These are phyloP conservation scores for Paracorniculantispora psalliotae DNA, from an alignment of 2,329 filamentous ascomycete genomes.

Conservation along the genomic window DNA sequence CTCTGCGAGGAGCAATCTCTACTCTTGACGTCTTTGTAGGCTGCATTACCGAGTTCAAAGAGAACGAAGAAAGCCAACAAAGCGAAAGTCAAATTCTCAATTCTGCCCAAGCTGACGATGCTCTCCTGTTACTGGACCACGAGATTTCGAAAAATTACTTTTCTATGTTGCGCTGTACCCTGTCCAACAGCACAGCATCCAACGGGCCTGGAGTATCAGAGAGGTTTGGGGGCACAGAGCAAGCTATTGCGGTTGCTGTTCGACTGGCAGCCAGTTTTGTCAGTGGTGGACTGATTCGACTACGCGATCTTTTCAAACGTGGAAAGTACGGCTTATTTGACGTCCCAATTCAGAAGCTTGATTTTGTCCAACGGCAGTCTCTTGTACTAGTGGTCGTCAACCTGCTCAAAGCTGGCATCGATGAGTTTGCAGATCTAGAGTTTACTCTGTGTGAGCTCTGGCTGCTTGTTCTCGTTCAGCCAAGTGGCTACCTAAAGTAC, in stretches of 20 bases:
- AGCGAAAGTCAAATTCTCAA: constrained; percentile 35
- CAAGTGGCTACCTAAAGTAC: constrained; percentile 39
- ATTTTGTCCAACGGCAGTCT: constrained; percentile 38
- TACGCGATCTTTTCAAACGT: constrained; percentile 41
- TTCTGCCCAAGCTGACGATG: constrained; percentile 43
- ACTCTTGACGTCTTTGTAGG: constrained; percentile 44
- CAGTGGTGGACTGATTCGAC: constrained; percentile 37
- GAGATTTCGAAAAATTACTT: constrained; percentile 44
- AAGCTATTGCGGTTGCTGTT: constrained; percentile 40
- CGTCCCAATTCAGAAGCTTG: constrained; percentile 33
- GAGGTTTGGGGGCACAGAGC: constrained; percentile 36
- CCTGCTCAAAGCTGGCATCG: constrained; percentile 42
- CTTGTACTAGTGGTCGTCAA: constrained; percentile 47
- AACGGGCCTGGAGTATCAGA: constrained; percentile 16
- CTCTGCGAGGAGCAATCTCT: constrained; percentile 40
- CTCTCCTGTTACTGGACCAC: constrained; percentile 41
- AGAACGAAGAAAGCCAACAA: constrained; percentile 32
- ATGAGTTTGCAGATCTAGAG: constrained; percentile 42
- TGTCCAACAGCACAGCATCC: constrained; percentile 20
- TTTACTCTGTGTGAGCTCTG: constrained; percentile 48
- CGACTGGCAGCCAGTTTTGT: constrained; percentile 42
- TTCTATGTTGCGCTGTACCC: constrained; percentile 38
- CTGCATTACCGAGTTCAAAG: constrained; percentile 39
- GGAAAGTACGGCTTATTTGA: constrained; percentile 49
- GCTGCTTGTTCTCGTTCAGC: constrained; percentile 47